phyloP scores from a whole-genome alignment of 148 eudicot genomes.

The Amaranthus hypochondriacus region DNA sequence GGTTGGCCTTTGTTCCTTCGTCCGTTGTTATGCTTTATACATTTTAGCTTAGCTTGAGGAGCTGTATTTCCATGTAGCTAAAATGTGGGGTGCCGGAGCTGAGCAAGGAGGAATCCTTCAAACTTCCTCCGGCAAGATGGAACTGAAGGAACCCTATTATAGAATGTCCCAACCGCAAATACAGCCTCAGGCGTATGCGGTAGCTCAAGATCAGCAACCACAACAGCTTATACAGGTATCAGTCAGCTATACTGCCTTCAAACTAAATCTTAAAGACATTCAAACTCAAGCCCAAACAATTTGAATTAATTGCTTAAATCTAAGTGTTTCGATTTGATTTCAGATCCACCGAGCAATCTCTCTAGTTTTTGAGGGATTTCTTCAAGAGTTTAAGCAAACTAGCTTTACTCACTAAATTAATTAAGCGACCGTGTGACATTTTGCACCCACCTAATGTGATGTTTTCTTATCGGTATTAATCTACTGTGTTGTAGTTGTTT shows the following conservation, averaged over 20 bases:
- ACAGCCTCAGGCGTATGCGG: slow-evolving; percentile 57
- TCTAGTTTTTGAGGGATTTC: no score
- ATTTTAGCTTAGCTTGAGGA: slow-evolving; percentile 15
- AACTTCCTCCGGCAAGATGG: slow-evolving; percentile 80
- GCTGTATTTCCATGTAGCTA: slow-evolving; percentile 43
- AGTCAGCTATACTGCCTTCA: not conserved
- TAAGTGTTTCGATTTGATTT: no score
- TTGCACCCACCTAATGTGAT: no score
- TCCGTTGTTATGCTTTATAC: not conserved
- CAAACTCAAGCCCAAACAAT: no score
- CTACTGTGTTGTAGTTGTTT: no score
- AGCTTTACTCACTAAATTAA: no score
- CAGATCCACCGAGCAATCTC: no score
- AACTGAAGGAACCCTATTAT: slow-evolving; percentile 98
- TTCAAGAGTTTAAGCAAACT: no score
- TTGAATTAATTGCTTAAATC: no score
- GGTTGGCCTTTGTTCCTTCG: slow-evolving; percentile 34
- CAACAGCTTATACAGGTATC: slow-evolving; percentile 71
- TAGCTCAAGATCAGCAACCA: slow-evolving; percentile 75
- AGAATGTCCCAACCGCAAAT: slow-evolving; percentile 96
- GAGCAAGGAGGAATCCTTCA: slow-evolving; percentile 86
- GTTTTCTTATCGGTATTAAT: no score
- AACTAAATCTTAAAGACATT: no score
- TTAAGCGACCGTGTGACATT: no score
- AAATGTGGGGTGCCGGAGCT: slow-evolving; percentile 97